Conservation (phyloP, 2,329 filamentous ascomycete species). For the Colletotrichum sp. region DNA sequence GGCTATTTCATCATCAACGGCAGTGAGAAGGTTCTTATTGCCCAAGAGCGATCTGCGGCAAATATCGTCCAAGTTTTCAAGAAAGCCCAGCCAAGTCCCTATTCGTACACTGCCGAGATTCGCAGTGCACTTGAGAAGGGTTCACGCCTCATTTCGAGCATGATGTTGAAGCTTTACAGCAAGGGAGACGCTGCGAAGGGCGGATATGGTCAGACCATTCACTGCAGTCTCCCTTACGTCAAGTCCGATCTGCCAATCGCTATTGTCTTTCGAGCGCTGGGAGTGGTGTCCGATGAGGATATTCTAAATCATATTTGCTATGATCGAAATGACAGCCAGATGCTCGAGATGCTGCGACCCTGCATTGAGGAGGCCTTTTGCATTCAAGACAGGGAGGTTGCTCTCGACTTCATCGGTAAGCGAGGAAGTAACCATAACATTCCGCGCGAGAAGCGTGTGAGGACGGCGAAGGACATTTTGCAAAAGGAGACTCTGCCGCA, state of each 20-base stretch:
- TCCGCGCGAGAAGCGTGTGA: conserved; percentile 80
- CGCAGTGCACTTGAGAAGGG: conserved; percentile 96
- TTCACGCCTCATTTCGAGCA: conserved; percentile 89
- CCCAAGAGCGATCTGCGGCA: conserved; percentile 94
- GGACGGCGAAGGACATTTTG: conserved; percentile 91
- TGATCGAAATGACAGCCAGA: conserved; percentile 91
- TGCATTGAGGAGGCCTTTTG: conserved; percentile 97
- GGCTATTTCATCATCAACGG: conserved; percentile 99
- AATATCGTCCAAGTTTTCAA: conserved; percentile 99
- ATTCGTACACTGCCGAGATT: conserved; percentile 94
- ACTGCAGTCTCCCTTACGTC: conserved; percentile 91
- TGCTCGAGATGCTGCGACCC: conserved; percentile 96
- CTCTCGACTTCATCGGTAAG: conserved; percentile 94
- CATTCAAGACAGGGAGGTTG: conserved; percentile 93
- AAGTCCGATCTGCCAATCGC: conserved; percentile 93
- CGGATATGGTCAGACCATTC: conserved; percentile 85
- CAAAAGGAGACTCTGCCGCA: conserved; percentile 97
- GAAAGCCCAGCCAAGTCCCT: conserved; percentile 91
- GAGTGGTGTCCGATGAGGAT: conserved; percentile 96
- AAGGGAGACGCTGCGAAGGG: conserved; percentile 84
- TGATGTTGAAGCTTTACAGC: conserved; percentile 87
- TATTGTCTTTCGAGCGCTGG: conserved; percentile 93
- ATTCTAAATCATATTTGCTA: conserved; percentile 98
- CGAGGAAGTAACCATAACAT: conserved; percentile 75
- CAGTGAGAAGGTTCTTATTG: conserved; percentile 97